Evolutionary conservation across 768 basidiomycete species (phyloP), one percentile per base, ranked within the genome.

Genomic region (Calocera viscosa): DNA sequence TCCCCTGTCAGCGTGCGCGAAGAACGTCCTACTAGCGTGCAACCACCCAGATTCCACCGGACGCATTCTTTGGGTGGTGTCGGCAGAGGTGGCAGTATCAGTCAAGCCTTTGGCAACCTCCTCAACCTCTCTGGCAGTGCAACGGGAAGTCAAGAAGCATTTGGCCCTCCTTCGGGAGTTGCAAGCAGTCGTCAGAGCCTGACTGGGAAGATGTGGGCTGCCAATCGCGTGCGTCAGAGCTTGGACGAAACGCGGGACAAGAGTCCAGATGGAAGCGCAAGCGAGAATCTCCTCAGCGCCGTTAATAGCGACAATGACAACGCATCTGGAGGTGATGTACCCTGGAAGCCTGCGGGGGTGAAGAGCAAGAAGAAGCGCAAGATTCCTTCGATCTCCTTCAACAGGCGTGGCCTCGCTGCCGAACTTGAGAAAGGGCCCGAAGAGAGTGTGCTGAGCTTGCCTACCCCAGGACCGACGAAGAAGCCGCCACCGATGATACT

Each of bases 321-420:
- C 10, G 53, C 14, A 10, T 60, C 53, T 19, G 53, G 53, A 2
- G 22, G 14, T 10, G 53, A 60, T 30, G 7, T 60, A 2, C 53
- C 53, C 5, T 60, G 53, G 53, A 26, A 22, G 30, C 53, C 14
- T 60, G 7, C 5, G 3, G 71, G 69, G 16, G 68, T 35, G 26
- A 67, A 66, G 47, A 71, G 66, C 64, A 71, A 71, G 69, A 71
- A 69, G 71, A 71, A 71, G 65, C 68, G 71, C 28, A 71, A 71
- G 68, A 67, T 71, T 1, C 71, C 71, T 1, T 26, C 53, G 5
- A 12, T 60, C 53, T 28, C 24, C 3, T 60, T 60, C 30, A 60
- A 60, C 22, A 60, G 53, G 26, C 53, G 53, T 32, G 53, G 26
- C 10, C 19, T 60, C 2, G 53, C 53, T 28, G 53, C 53, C 8